Conservation (phyloP, 768 basidiomycete genomes). For the Mycena kentingensis region DNA sequence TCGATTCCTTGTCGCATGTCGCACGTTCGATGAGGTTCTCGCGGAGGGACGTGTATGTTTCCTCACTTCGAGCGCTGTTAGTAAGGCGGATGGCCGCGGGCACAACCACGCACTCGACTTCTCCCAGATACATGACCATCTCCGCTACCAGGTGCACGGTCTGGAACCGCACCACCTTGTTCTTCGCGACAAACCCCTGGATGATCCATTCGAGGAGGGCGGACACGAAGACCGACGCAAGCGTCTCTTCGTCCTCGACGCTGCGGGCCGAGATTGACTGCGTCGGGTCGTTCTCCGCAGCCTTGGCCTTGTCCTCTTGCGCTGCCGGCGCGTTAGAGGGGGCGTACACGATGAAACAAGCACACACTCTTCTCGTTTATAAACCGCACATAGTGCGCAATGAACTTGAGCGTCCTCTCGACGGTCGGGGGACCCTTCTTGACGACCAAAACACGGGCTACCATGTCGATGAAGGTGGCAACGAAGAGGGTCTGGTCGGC, state of each 20-base stretch:
- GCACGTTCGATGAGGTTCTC: conserved; percentile 69
- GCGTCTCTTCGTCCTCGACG: conserved; percentile 65
- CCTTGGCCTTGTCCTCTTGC: conserved; percentile 33
- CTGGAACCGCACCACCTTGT: conserved; percentile 85
- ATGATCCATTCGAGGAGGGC: conserved; percentile 73
- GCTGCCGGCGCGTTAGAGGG: conserved; percentile 28
- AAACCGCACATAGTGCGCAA: conserved; percentile 81
- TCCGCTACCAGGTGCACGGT: conserved; percentile 81
- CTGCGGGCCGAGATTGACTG: conserved; percentile 28
- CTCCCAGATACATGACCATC: conserved; percentile 81
- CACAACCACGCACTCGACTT: conserved; percentile 74
- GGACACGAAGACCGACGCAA: conserved; percentile 67
- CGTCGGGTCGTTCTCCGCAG: conserved; percentile 50
- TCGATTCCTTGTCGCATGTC: conserved; percentile 79
- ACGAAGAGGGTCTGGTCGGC: conserved; percentile 82
- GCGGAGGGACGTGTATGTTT: conserved; percentile 71
- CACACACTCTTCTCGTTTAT: conserved; percentile 78
- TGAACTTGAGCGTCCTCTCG: conserved; percentile 84
- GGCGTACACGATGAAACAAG: background rate
- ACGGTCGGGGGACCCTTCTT: conserved; percentile 87
- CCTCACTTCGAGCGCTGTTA: conserved; percentile 59
- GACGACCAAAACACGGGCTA: conserved; percentile 69
- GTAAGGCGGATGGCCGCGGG: background rate
- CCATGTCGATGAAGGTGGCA: conserved; percentile 70
- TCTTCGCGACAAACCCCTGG: conserved; percentile 85